These are phyloP conservation scores for Paramyrothecium roridum DNA, from an alignment of 2,329 filamentous ascomycete species.

Conservation along the genomic window DNA sequence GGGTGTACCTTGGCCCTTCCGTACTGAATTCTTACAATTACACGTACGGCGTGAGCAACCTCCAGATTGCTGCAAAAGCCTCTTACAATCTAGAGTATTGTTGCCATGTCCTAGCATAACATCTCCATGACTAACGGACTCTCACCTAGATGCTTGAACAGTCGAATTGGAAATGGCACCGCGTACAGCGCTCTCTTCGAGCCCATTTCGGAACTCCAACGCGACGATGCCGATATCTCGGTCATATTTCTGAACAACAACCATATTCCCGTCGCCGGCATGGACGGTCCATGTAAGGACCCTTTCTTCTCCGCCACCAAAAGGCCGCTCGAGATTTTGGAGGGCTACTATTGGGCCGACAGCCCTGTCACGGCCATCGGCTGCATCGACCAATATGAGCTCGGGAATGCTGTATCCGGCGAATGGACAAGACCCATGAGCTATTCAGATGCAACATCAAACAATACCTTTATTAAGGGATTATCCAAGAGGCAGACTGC, in stretches of 20 bases:
- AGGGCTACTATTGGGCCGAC: slow-evolving; percentile 5
- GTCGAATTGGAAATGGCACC: not conserved
- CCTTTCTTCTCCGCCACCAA: slow-evolving; percentile 6
- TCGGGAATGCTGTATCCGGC: slow-evolving; percentile 2
- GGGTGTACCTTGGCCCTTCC: slow-evolving; percentile 1
- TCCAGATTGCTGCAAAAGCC: slow-evolving; percentile 1
- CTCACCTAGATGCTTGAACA: not conserved
- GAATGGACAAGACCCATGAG: slow-evolving; percentile 1
- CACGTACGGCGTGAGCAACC: slow-evolving; percentile 4
- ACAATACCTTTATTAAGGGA: not conserved
- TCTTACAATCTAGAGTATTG: slow-evolving; percentile 2
- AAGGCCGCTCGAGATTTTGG: not conserved
- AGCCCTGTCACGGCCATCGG: slow-evolving; percentile 4
- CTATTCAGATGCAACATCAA: not conserved
- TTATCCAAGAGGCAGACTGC: not conserved
- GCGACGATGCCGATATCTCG: slow-evolving; percentile 5
- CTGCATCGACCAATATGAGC: slow-evolving; percentile 6
- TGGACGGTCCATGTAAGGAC: slow-evolving; percentile 3
- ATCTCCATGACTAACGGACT: not conserved
- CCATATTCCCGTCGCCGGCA: slow-evolving; percentile 2
- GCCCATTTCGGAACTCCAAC: slow-evolving; percentile 1
- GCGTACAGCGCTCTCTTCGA: not conserved
- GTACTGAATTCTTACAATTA: not conserved
- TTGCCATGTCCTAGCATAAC: not conserved
- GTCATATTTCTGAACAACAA: slow-evolving; percentile 7